These are phyloP conservation scores for Clavariopsis aquatica DNA, from an alignment of 495 filamentous ascomycete species.

Conservation along the genomic window DNA sequence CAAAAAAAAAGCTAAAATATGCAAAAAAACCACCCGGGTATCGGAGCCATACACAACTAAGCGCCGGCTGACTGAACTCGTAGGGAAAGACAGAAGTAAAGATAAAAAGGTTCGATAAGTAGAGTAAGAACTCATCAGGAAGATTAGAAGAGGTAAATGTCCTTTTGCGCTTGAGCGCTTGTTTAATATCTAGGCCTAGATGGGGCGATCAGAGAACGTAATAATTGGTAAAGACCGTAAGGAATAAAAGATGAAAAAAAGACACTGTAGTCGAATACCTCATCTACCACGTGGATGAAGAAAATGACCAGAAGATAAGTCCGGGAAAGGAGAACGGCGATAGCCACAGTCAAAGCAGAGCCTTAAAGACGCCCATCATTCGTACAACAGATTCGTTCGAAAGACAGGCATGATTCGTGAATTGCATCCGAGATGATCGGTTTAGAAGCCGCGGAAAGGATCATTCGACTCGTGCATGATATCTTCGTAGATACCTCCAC, in stretches of 20 bases:
- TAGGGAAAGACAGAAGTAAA: too few relatives aligned
- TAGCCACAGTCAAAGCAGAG: background rate
- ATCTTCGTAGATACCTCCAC: constrained; percentile 36
- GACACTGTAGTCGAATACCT: background rate
- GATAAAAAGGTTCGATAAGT: too few relatives aligned
- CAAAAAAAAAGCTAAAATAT: background rate
- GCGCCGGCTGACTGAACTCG: background rate
- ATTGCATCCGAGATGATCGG: background rate
- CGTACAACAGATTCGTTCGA: constrained; percentile 8
- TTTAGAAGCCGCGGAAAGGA: constrained; percentile 36
- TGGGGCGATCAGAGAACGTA: background rate
- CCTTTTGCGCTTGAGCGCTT: constrained; percentile 26
- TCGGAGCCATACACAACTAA: background rate
- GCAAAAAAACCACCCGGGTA: background rate
- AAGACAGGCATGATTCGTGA: constrained; percentile 1
- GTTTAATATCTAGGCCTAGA: background rate
- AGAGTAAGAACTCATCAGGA: background rate
- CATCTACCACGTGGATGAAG: too few relatives aligned
- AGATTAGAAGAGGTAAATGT: constrained; percentile 15
- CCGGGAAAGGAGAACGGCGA: background rate
- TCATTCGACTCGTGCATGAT: constrained; percentile 30
- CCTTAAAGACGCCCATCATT: background rate
- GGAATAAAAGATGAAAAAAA: background rate
- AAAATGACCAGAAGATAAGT: too few relatives aligned
- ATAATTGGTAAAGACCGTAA: background rate